Evolutionary conservation across 768 basidiomycete species (phyloP).

Genomic region (Daedaleopsis nitida): DNA sequence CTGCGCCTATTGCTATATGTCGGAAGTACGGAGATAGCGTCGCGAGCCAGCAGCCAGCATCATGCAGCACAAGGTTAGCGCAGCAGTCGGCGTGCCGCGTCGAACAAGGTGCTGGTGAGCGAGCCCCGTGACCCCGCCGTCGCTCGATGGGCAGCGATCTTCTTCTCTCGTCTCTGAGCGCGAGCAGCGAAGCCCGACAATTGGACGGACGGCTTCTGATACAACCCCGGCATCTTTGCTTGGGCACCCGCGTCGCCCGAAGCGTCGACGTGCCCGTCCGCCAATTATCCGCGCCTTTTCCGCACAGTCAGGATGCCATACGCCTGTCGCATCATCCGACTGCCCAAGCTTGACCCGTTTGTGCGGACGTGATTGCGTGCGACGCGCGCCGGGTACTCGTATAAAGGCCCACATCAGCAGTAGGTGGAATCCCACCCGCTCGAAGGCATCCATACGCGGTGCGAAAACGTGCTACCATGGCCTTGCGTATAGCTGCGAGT

Average conservation of each 20-base stretch:
- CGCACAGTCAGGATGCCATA: constrained; percentile 10
- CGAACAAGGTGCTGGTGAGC: not conserved
- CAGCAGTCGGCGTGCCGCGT: not conserved
- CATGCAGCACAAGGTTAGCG: not conserved
- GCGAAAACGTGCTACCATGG: constrained; percentile 7
- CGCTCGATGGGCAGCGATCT: not conserved
- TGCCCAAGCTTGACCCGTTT: not conserved
- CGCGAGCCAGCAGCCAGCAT: not conserved
- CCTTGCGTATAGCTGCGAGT: constrained; percentile 1
- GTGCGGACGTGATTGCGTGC: not conserved
- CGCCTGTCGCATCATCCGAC: constrained; percentile 10
- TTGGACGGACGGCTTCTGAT: constrained; percentile 14
- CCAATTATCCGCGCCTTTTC: constrained; percentile 30
- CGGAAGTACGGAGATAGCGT: not conserved
- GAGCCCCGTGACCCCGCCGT: constrained; percentile 12
- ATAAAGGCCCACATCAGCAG: not conserved
- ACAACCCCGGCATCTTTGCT: constrained; percentile 2
- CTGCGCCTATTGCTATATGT: not conserved
- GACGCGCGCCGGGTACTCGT: not conserved
- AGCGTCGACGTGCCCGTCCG: constrained; percentile 15
- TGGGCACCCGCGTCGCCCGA: not conserved
- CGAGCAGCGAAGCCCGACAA: constrained; percentile 11
- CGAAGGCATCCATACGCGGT: not conserved
- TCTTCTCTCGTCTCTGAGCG: not conserved
- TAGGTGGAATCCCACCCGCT: not conserved